These are phyloP conservation scores for Oryza glaberrima DNA, from an alignment of 176 grass and related monocot species.

Conservation along the genomic window DNA sequence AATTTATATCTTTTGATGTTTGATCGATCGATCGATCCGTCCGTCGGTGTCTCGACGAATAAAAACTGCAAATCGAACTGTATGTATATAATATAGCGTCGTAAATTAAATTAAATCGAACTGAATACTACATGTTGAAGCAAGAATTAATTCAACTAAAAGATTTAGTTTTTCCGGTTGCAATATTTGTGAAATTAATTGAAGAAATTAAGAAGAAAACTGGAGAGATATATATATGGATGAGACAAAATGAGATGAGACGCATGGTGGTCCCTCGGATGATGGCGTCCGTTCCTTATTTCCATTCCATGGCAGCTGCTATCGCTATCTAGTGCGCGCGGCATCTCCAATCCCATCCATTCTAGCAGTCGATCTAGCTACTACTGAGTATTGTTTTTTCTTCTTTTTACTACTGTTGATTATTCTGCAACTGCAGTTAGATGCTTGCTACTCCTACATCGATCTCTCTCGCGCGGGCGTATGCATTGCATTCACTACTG, in stretches of 20 bases:
- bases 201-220: too few species aligned
- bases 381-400: not conserved
- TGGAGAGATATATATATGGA: too few species aligned
- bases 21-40: not conserved
- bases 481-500: too few species aligned
- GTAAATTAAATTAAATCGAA: too few species aligned
- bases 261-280: constrained; percentile 31
- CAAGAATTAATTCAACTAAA: too few species aligned
- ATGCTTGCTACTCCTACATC: too few species aligned
- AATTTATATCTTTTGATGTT: not conserved
- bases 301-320: not conserved
- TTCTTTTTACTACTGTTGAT: not conserved
- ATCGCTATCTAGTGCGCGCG: not conserved
- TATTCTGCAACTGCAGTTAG: not conserved
- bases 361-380: too few species aligned
- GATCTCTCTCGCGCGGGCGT: too few species aligned
- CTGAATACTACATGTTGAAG: too few species aligned
- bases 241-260: too few species aligned
- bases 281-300: constrained; percentile 35
- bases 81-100: not conserved
- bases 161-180: too few species aligned
- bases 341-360: constrained; percentile 19
- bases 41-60: not conserved
- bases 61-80: not conserved
- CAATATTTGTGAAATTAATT: too few species aligned